Base-by-base conservation (phyloP, 306 rosid species). In the Clitoria ternatea region DNA sequence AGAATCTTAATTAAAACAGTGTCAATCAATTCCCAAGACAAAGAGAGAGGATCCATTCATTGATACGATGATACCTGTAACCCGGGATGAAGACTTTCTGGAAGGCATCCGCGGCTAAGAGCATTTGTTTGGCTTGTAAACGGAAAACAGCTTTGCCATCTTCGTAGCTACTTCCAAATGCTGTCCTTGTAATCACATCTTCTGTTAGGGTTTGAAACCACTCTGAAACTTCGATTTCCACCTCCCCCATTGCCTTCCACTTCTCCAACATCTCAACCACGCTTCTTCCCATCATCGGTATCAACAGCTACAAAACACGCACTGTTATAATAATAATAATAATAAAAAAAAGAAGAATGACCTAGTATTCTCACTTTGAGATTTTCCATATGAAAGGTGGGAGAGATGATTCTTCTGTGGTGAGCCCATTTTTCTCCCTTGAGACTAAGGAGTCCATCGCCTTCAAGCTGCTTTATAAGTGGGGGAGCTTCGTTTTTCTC, bases 361-460 rank as follows among this genome's bases (percentile, higher is more conserved):
- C 5, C 8, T 18, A 37, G 43, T 37, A 37, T 37, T 8, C n/a
- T 8, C 26, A 92, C 97, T 67, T 81, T 92, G 81, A 92, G 92
- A 80, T 92, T 92, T 53, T 92, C 96, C 86, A 83, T 79, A 63
- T 84, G 90, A 53, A 92, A 92, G 13, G 94, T 87, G 35, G 98
- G 98, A 57, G 90, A 64, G 54, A 92, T 89, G 83, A 89, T 82
- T 77, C 80, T 87, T 3, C 96, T 43, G 40, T 92, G 96, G 84
- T 63, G 95, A 72, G 89, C 90, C 98, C 98, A 92, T 83, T 92
- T 92, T 20, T 82, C 80, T 14, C 91, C 98, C 27, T 83, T 89
- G 69, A 92, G 96, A 71, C 92, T 92, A 3, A 92, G 85, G 14
- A 92, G 98, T 12, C 98, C 98, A 56, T 92, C 92, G 2, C 98